Evolutionary conservation across 169 alveolate species (phyloP).

Genomic region (Plasmodium falciparum): DNA sequence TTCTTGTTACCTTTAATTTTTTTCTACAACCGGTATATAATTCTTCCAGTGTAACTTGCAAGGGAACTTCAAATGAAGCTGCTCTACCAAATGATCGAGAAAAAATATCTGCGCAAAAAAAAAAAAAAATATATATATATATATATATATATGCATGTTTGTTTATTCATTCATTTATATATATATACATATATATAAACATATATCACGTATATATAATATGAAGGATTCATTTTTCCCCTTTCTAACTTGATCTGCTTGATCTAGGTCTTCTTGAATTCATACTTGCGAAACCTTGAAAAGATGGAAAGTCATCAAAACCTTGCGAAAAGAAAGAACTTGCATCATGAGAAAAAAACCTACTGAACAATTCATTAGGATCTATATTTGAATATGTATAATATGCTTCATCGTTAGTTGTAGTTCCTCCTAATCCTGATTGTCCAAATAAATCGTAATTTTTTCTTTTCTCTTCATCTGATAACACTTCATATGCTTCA

Average conservation of each 20-base stretch:
- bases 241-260: slow-evolving; percentile 39
- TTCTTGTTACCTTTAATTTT: slow-evolving; percentile 87
- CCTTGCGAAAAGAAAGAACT: slow-evolving; percentile 76
- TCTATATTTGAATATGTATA: slow-evolving; percentile 77
- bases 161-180: not conserved
- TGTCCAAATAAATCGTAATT: slow-evolving; percentile 95
- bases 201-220: not conserved
- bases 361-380: slow-evolving; percentile 85
- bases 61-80: slow-evolving; percentile 81
- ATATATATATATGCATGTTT: not conserved
- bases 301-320: slow-evolving; percentile 8
- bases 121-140: not conserved
- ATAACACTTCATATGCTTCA: slow-evolving; percentile 94
- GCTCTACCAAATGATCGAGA: slow-evolving; percentile 18
- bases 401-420: slow-evolving; percentile 1
- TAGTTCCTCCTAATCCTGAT: slow-evolving; percentile 93
- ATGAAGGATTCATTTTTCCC: not conserved
- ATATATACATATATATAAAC: not conserved
- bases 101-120: slow-evolving; percentile 5
- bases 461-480: slow-evolving; percentile 95
- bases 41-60: slow-evolving; percentile 87
- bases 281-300: slow-evolving; percentile 79
- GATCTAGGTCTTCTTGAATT: slow-evolving; percentile 79
- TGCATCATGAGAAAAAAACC: slow-evolving; percentile 86
- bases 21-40: slow-evolving; percentile 82